A percentile compares a stretch with the other conserved stretches of the same genome.
phyloP scores from a whole-genome alignment of 257 asterid species.

The Misopates orontium region DNA sequence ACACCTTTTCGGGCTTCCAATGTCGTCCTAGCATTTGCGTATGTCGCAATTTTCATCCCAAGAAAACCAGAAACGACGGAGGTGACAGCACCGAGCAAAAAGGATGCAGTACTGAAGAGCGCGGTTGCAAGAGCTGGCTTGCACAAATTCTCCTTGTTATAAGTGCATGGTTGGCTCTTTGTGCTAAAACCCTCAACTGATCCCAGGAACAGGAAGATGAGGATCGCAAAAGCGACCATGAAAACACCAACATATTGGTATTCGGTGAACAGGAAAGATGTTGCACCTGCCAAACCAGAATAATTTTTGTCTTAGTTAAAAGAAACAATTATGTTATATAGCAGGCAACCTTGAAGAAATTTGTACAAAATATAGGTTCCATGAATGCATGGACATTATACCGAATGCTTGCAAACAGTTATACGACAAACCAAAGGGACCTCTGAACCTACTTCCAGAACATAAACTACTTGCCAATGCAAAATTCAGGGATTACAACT shows the following conservation, averaged over 20 bases:
- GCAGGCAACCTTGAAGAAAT: too few species aligned
- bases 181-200: conserved; percentile 88
- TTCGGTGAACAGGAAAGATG: conserved; percentile 76
- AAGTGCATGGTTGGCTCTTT: conserved; percentile 55
- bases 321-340: too few species aligned
- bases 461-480: not conserved
- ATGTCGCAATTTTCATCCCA: conserved; percentile 91
- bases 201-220: conserved; percentile 83
- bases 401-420: conserved; percentile 2
- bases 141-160: conserved; percentile 51
- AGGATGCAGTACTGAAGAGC: conserved; percentile 69
- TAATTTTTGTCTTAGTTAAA: too few species aligned
- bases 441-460: not conserved
- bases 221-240: conserved; percentile 85
- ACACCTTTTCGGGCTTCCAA: conserved; percentile 90
- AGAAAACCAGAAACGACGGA: conserved; percentile 85
- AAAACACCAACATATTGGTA: conserved; percentile 77
- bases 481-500: too few species aligned
- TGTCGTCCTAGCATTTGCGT: conserved; percentile 90
- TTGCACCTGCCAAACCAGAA: conserved; percentile 56
- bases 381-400: not conserved
- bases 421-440: not conserved
- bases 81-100: conserved; percentile 83
- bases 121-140: conserved; percentile 85
- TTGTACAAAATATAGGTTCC: not conserved